Conservation (phyloP, 1,139 yeast species). For the Yamadazyma siamensis region DNA sequence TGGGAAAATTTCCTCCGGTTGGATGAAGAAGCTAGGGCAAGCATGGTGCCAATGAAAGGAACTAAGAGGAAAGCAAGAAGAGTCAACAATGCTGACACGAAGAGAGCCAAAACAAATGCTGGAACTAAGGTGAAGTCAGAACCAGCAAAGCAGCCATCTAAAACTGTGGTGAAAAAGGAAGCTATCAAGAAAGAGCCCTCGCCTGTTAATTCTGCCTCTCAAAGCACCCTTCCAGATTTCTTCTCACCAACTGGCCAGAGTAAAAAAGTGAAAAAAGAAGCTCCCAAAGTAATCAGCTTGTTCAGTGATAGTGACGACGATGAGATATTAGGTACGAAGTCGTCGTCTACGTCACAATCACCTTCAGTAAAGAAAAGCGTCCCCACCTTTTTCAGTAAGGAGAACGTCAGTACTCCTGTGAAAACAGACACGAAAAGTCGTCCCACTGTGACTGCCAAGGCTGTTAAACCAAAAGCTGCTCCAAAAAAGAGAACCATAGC, state of each 20-base stretch:
- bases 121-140: constrained; percentile 9
- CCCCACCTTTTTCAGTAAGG: not conserved
- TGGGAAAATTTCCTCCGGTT: constrained; percentile 60
- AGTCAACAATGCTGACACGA: constrained; percentile 13
- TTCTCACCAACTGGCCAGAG: constrained; percentile 10
- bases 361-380: constrained; percentile 8
- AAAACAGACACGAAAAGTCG: too few species aligned
- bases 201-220: constrained; percentile 2
- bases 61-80: constrained; percentile 26
- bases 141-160: constrained; percentile 6
- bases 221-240: constrained; percentile 12
- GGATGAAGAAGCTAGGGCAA: constrained; percentile 32
- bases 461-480: too few species aligned
- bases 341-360: constrained; percentile 7
- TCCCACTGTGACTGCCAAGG: too few species aligned
- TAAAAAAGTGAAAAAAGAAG: constrained; percentile 5
- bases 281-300: constrained; percentile 11
- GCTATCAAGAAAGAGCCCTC: constrained; percentile 5
- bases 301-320: constrained; percentile 38
- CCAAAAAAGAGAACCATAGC: too few species aligned
- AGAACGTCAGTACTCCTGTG: constrained; percentile 1
- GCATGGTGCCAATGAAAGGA: constrained; percentile 26
- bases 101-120: constrained; percentile 11
- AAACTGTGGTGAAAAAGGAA: constrained; percentile 9
- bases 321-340: constrained; percentile 18